Evolutionary conservation across 208 protist species (phyloP).

Genomic region (Endotrypanum monterogeii): DNA sequence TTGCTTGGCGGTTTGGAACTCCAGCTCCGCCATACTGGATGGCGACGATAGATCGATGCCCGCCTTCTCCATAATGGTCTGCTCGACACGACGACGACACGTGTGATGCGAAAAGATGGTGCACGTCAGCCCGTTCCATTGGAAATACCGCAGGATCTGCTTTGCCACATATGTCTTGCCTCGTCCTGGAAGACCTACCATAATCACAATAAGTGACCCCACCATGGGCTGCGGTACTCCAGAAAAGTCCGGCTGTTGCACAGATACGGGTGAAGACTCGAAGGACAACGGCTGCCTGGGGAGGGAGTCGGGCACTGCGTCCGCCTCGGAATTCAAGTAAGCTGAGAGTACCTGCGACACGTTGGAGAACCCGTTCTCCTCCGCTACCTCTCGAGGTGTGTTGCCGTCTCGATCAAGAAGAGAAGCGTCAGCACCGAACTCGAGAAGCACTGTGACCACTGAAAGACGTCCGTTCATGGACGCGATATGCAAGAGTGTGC

Average conservation of each 20-base stretch:
- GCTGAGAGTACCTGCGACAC: slow-evolving; percentile 55
- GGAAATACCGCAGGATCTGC: slow-evolving; percentile 90
- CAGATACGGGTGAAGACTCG: slow-evolving; percentile 39
- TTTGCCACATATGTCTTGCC: slow-evolving; percentile 92
- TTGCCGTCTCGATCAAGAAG: slow-evolving; percentile 65
- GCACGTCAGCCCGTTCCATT: slow-evolving; percentile 87
- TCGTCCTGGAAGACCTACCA: slow-evolving; percentile 88
- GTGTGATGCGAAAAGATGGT: slow-evolving; percentile 75
- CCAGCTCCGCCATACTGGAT: slow-evolving; percentile 34
- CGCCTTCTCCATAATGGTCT: slow-evolving; percentile 10
- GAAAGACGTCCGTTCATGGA: slow-evolving; percentile 51
- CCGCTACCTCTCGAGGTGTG: slow-evolving; percentile 63
- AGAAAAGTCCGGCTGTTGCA: slow-evolving; percentile 64
- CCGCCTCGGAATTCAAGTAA: slow-evolving; percentile 15
- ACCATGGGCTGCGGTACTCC: slow-evolving; percentile 83
- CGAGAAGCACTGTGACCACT: slow-evolving; percentile 66
- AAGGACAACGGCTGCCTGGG: slow-evolving; percentile 19
- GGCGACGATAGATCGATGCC: slow-evolving; percentile 18
- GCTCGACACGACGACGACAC: slow-evolving; percentile 44
- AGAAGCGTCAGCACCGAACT: slow-evolving; percentile 61
- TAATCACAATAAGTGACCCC: slow-evolving; percentile 87
- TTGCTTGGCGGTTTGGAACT: slow-evolving; percentile 38
- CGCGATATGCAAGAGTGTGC: slow-evolving; percentile 84
- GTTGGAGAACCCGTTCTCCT: slow-evolving; percentile 53
- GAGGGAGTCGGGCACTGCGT: slow-evolving; percentile 31